Conservation (phyloP, 768 basidiomycete genomes). For the Lactarius evosmus region DNA sequence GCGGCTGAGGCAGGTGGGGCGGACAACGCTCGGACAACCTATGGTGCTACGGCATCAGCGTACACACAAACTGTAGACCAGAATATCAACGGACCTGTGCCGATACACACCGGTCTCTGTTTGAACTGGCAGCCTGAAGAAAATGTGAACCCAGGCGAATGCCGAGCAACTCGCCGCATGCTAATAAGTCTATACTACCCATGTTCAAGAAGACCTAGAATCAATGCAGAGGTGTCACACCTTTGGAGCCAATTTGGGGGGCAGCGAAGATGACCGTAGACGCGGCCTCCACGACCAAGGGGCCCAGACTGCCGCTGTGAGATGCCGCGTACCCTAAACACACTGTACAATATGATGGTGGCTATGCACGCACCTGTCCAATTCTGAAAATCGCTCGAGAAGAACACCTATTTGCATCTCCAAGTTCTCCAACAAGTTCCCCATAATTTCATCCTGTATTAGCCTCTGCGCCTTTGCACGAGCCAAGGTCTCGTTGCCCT, state of each 20-base stretch:
- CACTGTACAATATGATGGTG: background rate
- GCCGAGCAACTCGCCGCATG: conserved; percentile 52
- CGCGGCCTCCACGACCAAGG: conserved; percentile 59
- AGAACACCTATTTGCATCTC: conserved; percentile 66
- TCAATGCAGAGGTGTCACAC: conserved; percentile 35
- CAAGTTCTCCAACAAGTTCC: conserved; percentile 60
- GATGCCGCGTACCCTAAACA: background rate
- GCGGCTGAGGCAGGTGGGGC: conserved; percentile 53
- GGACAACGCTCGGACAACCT: conserved; percentile 53
- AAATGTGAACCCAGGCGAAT: conserved; percentile 59
- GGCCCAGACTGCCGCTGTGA: conserved; percentile 44
- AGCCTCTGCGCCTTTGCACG: conserved; percentile 70
- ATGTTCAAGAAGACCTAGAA: background rate
- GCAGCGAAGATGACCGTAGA: conserved; percentile 65
- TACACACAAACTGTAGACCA: background rate
- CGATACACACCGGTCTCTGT: conserved; percentile 54
- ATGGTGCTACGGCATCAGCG: conserved; percentile 12
- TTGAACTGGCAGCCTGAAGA: conserved; percentile 47
- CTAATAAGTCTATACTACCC: conserved; percentile 49
- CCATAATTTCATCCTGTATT: conserved; percentile 57
- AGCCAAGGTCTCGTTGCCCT: conserved; percentile 59
- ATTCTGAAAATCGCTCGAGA: conserved; percentile 53
- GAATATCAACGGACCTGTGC: conserved; percentile 37
- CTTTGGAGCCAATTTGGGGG: conserved; percentile 54
- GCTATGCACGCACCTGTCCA: conserved; percentile 45